Evolutionary conservation across 1,284 basidiomycete genomes (phyloP), one percentile per base, ranked within the genome.

Genomic region (Fomitiporia mediterranea): DNA sequence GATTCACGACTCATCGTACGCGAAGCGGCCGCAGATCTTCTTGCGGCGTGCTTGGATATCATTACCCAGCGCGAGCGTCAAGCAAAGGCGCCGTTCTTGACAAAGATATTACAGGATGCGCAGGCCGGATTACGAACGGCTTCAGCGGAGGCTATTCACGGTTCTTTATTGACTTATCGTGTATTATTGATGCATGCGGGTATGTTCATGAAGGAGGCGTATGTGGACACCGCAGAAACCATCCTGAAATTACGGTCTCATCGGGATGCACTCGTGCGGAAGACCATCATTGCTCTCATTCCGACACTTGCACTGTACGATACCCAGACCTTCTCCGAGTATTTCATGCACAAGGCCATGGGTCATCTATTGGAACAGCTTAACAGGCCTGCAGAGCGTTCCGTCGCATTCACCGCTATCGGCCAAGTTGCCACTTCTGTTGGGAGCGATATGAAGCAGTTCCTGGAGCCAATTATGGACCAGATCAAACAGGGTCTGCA

Each of bases 221-320:
- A 94, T 67, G 73, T 89, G 47, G 86, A 91, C 62, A 89, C 91
- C 7, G 94, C 94, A 60, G 95, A 98, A 61, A 87, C 92, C 62
- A 94, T 98, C 51, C 78, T 99, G 44, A 83, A 84, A 42, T 94
- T 94, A 75, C 87, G 87, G 68, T 83, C 87, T n/a, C 89, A 92
- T 68, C 82, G 91, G 62, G 95, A 98, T 65, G 75, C 82, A 19
- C 81, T 92, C 32, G 89, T 98, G 56, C 84, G 93, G 54, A 91
- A 92, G 71, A 92, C 93, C 72, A 94, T 98, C 59, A 94, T 98
- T 65, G 89, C 91, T 1, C 81, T 98, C 64, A 94, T 98, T 47
- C 94, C 95, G 0, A 91, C 89, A 5, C 82, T 98, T 64, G 94
- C 94, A n/a, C 85, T 88, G 1, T 98, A 97, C 69, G 93, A 98